Base-by-base conservation (phyloP, 192 early-diverging fungal species). In the Rhizophagus prolifer region DNA sequence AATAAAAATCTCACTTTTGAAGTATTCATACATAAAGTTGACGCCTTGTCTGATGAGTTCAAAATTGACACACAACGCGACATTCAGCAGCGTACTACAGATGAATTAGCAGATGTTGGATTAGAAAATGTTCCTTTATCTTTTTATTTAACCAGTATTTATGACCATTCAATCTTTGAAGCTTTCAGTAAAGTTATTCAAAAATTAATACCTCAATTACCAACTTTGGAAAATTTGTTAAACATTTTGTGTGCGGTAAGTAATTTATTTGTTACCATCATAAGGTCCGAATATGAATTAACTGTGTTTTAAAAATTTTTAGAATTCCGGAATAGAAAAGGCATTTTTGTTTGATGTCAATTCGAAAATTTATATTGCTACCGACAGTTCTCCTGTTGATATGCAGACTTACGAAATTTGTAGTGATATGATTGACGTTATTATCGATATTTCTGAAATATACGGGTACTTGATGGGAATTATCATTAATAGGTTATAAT, bases 311-410 rank as follows among this genome's bases (percentile, higher is more conserved):
- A 9, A 41, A 41, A 19, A 13, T 16, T 64, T 12, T 23, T 75
- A 96, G 94, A 95, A 92, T 76, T 97, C 96, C 26, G 92, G 93
- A 10, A 93, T 99, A 68, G 97, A 99, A 81, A 99, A 99, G 81
- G 95, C 94, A 26, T 98, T 96, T 78, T 83, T 99, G 65, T 96
- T 99, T 76, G 97, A 99, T 79, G 86, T 91, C 6, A 62, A 86
- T 34, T 93, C 94, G 21, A 96, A 97, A 79, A 92, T 98, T 36
- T 99, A 98, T 79, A 90, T 99, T 72, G 95, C 97, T 5, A 98
- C 94, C 6, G 97, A 99, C 74, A 90, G 90, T 72, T 95, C 96
- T 10, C 96, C 97, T 6, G 91, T 92, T n/a, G 92, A 93, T 50
- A 85, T 92, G 74, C 94, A 95, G 76, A 88, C 90, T 7, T 99